Conservation (phyloP, 495 filamentous ascomycete species). For the Xylona heveae region DNA sequence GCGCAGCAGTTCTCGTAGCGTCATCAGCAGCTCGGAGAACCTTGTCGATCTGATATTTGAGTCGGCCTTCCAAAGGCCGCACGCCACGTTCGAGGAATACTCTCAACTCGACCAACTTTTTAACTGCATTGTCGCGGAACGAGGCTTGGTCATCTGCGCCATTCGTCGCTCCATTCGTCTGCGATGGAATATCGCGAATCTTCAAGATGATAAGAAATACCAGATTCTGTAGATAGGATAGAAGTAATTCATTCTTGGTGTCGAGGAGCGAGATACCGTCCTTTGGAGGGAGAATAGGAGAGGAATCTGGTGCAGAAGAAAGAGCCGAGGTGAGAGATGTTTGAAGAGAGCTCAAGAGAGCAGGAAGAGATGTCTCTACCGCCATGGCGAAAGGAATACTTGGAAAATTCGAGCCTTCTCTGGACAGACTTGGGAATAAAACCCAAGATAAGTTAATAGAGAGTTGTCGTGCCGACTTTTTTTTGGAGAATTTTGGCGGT, state of each 20-base stretch:
- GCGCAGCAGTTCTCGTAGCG: slow-evolving; percentile 17
- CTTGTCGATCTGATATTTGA: slow-evolving; percentile 80
- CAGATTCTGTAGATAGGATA: slow-evolving; percentile 88
- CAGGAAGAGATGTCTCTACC: slow-evolving; percentile 25
- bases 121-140: slow-evolving; percentile 39
- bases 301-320: slow-evolving; percentile 36
- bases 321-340: slow-evolving; percentile 37
- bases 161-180: slow-evolving; percentile 15
- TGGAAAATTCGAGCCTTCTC: no score
- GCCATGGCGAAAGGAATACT: slow-evolving; percentile 24
- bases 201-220: slow-evolving; percentile 77
- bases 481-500: no score
- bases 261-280: slow-evolving; percentile 89
- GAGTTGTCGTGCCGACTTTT: no score
- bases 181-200: slow-evolving; percentile 28
- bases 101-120: slow-evolving; percentile 66
- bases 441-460: no score
- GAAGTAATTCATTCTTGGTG: slow-evolving; percentile 81
- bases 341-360: slow-evolving; percentile 32
- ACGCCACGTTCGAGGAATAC: slow-evolving; percentile 83
- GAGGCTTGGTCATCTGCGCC: slow-evolving; percentile 13
- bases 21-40: slow-evolving; percentile 74
- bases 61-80: slow-evolving; percentile 60
- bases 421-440: no score
- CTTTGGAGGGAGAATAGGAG: slow-evolving; percentile 34